phyloP scores from a whole-genome alignment of 441 rosid species.

The Kokia cookei region DNA sequence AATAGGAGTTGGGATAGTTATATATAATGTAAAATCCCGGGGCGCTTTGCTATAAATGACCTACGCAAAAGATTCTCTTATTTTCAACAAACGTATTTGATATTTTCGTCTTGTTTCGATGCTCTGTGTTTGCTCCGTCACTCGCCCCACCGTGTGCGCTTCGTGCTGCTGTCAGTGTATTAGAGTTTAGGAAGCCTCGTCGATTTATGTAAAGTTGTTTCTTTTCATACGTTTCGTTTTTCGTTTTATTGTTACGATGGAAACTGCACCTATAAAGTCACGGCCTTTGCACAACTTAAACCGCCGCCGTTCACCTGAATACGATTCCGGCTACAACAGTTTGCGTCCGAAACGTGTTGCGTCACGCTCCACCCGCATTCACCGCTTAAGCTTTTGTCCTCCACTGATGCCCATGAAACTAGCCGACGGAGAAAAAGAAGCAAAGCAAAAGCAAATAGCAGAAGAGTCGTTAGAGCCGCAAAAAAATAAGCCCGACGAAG shows the following conservation, averaged over 20 bases:
- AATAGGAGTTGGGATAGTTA: too few relatives aligned
- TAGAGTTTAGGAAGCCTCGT: slow-evolving; percentile 10
- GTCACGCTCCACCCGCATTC: slow-evolving; percentile 58
- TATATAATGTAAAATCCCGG: background rate
- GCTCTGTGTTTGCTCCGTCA: background rate
- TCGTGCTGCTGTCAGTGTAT: background rate
- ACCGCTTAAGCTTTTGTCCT: slow-evolving; percentile 34
- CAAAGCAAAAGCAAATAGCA: background rate
- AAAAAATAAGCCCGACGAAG: slow-evolving; percentile 22
- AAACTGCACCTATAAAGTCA: slow-evolving; percentile 57
- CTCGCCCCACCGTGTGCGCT: background rate
- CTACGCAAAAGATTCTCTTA: background rate
- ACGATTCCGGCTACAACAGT: slow-evolving; percentile 20
- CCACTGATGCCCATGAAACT: slow-evolving; percentile 11
- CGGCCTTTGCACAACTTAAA: slow-evolving; percentile 78
- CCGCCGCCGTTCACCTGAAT: slow-evolving; percentile 10
- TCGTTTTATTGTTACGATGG: slow-evolving; percentile 26
- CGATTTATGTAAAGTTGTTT: background rate
- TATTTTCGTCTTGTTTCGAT: background rate
- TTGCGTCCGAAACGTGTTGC: slow-evolving; percentile 38
- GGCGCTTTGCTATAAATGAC: slow-evolving; percentile 1
- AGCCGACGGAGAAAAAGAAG: slow-evolving; percentile 9
- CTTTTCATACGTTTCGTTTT: background rate
- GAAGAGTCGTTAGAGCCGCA: background rate
- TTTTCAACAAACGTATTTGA: background rate